Conservation (phyloP, 305 asterid species). For the Fraxinus sp. region DNA sequence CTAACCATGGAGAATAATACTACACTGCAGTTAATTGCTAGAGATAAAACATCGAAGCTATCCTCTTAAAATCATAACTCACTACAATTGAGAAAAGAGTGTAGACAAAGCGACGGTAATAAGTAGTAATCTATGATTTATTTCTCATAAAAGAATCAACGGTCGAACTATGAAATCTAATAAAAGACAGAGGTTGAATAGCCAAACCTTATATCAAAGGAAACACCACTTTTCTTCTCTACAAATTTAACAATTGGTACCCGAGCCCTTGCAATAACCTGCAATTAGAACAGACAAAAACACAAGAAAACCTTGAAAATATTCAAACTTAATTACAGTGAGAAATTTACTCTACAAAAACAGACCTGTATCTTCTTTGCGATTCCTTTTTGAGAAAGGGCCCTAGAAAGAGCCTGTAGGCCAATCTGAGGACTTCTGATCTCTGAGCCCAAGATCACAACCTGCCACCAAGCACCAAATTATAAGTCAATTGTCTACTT, state of each 20-base stretch:
- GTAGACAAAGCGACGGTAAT: neutral
- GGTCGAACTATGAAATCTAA: neutral
- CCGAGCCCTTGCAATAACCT: constrained; percentile 97
- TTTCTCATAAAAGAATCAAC: constrained; percentile 4
- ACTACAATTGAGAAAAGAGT: neutral
- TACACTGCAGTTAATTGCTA: neutral
- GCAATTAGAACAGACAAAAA: constrained; percentile 12
- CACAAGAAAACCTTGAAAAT: constrained; percentile 3
- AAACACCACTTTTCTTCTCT: constrained; percentile 78
- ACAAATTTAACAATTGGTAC: constrained; percentile 91
- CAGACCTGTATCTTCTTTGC: constrained; percentile 89
- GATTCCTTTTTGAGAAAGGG: constrained; percentile 81
- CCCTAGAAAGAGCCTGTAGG: constrained; percentile 80
- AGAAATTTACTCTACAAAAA: constrained; percentile 21
- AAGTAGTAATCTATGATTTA: neutral
- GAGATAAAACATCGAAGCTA: neutral
- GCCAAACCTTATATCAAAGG: constrained; percentile 83
- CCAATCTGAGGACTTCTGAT: constrained; percentile 75
- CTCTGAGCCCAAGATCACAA: constrained; percentile 77
- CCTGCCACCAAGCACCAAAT: constrained; percentile 41
- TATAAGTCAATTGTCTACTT: neutral
- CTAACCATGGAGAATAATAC: neutral
- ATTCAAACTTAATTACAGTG: constrained; percentile 11
- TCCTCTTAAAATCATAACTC: neutral
- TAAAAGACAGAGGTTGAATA: neutral